Evolutionary conservation across 495 filamentous ascomycete species (phyloP), one percentile per base, ranked within the genome.

Genomic region (Umbilicaria muhlenbergii): DNA sequence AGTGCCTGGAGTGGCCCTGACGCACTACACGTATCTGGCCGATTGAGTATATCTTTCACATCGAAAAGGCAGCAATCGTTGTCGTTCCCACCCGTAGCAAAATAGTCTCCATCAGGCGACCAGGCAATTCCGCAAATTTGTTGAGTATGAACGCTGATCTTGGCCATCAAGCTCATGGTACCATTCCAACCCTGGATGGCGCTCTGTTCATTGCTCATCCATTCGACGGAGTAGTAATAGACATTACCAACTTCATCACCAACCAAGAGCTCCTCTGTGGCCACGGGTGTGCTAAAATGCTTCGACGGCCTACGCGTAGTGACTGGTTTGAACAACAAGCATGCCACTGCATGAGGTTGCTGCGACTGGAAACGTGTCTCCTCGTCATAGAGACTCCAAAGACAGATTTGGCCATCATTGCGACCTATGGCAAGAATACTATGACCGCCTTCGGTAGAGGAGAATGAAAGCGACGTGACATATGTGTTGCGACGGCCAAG

Each of bases 71-170:
- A 82, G 49, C 87, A 91, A 0, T 70, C 55, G 52, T 96, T 95
- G 62, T 98, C 91, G 55, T 98, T 95, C 36, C 85, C 87, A 11
- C 89, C 88, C 10, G 83, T 84, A 28, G 83, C 87, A 58, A 98
- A 86, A 39, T 75, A 72, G 0, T 68, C 65, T 1, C 85, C 83
- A 52, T 85, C 75, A 21, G 64, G 66, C 2, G 85, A 93, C 86
- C 91, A 98, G 1, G 86, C 70, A 11, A 98, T 67, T 3, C 91
- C 88, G 57, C 91, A 98, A 17, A 98, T 78, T 53, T 95, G 88
- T 57, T 95, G 87, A 7, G 66, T 74, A 62, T 98, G 92, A 2
- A 85, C 75, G 5, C 67, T 66, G 43, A 96, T 80, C 48, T 79
- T 77, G 11, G 78, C 81, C 34, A 93, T 59, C 18, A 94, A 62